Percentiles rank a stretch among this genome's conserved stretches.
Conservation (phyloP, 1,284 basidiomycete species). For the Porphyrellus sp. region DNA sequence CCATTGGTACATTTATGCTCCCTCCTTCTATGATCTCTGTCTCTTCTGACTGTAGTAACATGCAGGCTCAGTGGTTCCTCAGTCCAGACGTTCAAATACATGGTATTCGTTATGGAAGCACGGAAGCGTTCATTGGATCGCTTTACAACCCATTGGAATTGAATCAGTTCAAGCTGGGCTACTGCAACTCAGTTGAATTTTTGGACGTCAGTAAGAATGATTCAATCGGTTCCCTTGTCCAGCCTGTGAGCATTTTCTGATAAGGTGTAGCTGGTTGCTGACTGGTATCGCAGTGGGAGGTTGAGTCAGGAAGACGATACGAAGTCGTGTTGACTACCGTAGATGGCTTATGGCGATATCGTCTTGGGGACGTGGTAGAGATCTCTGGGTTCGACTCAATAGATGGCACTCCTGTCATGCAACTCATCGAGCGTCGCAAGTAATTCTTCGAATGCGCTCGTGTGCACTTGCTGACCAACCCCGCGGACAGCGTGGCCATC, state of each 20-base stretch:
- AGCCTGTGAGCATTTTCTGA: constrained; percentile 7
- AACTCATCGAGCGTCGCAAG: constrained; percentile 15
- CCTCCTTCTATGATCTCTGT: too few relatives aligned
- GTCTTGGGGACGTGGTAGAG: constrained; percentile 16
- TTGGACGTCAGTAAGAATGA: too few relatives aligned
- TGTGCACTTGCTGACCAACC: background rate
- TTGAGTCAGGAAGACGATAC: constrained; percentile 15
- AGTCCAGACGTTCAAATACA: constrained; percentile 3
- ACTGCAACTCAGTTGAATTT: too few relatives aligned
- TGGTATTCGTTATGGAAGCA: constrained; percentile 2
- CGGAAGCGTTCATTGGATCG: constrained; percentile 9
- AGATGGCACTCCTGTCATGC: background rate
- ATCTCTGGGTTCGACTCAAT: constrained; percentile 21
- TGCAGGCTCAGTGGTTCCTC: constrained; percentile 12
- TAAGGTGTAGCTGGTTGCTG: background rate
- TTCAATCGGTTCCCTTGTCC: constrained; percentile 1
- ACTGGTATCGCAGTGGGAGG: constrained; percentile 19
- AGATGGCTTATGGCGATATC: constrained; percentile 21
- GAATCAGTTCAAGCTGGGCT: constrained; percentile 12
- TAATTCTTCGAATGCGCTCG: background rate
- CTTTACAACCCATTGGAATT: constrained; percentile 7
- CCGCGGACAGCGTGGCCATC: background rate
- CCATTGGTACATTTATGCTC: constrained; percentile 1
- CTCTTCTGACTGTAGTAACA: background rate
- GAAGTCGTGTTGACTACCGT: constrained; percentile 21